Percentiles rank a stretch among this genome's conserved stretches.
Evolutionary conservation across 2,329 filamentous ascomycete genomes (phyloP).

Genomic region (Berkeleyomyces rouxiae): DNA sequence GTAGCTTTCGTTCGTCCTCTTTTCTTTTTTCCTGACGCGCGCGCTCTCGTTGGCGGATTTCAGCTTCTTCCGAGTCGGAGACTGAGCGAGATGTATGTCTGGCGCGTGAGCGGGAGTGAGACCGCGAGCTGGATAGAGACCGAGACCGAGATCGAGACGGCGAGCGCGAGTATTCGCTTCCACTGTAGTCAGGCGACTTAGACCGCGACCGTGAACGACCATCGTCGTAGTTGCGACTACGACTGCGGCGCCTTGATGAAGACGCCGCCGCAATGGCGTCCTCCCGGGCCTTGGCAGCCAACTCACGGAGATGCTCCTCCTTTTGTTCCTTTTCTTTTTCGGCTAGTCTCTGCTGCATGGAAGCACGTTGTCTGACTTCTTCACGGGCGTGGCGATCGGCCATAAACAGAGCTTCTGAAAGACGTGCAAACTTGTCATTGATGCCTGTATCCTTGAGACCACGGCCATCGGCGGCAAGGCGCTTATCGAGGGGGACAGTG

Average conservation of each 20-base stretch:
- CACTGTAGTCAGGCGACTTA: conserved; percentile 18
- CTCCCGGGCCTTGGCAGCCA: conserved; percentile 84
- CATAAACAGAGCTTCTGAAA: conserved; percentile 85
- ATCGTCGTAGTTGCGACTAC: neutral
- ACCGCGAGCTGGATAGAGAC: conserved; percentile 21
- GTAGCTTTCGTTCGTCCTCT: conserved; percentile 76
- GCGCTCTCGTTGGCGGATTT: conserved; percentile 57
- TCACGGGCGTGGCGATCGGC: conserved; percentile 90
- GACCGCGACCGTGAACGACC: conserved; percentile 1
- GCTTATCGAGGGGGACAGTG: conserved; percentile 88
- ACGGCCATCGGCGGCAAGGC: conserved; percentile 81
- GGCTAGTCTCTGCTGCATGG: conserved; percentile 90
- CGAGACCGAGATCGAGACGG: conserved; percentile 22
- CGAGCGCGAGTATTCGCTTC: conserved; percentile 27
- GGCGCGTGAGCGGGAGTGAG: conserved; percentile 21
- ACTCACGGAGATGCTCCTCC: conserved; percentile 72
- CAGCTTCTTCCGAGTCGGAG: conserved; percentile 46
- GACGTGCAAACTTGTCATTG: conserved; percentile 96
- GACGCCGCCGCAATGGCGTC: conserved; percentile 39
- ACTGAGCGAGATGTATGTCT: conserved; percentile 31
- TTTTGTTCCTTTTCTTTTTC: conserved; percentile 94
- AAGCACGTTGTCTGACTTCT: conserved; percentile 77
- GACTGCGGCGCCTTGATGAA: neutral
- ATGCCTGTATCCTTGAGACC: conserved; percentile 87
- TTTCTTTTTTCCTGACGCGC: conserved; percentile 60